Percentiles rank a stretch among this genome's conserved stretches.
phyloP scores from a whole-genome alignment of 177 flowering plant genomes.

The Vitis hybrid region DNA sequence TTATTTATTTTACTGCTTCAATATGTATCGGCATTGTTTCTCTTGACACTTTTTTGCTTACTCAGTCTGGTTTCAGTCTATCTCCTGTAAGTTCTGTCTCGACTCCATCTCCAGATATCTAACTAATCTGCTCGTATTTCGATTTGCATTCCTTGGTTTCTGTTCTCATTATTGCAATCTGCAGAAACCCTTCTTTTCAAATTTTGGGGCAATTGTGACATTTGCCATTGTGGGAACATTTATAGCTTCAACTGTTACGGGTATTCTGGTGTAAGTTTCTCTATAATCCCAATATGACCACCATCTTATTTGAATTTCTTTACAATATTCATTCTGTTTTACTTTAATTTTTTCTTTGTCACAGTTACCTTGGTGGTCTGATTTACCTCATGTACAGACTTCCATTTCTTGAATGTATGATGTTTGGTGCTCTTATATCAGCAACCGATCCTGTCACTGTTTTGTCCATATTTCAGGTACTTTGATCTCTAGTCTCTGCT shows the following conservation, averaged over 20 bases:
- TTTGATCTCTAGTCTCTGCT: not conserved
- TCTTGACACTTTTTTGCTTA: slow-evolving; percentile 64
- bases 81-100: slow-evolving; percentile 69
- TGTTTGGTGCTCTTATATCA: slow-evolving; percentile 99
- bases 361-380: slow-evolving; percentile 92
- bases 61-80: slow-evolving; percentile 97
- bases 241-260: slow-evolving; percentile 83
- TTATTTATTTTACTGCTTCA: not conserved
- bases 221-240: slow-evolving; percentile 96
- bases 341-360: slow-evolving; percentile 6
- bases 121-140: not conserved
- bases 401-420: slow-evolving; percentile 91
- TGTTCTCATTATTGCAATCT: slow-evolving; percentile 5
- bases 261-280: slow-evolving; percentile 79
- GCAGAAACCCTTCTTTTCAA: slow-evolving; percentile 98
- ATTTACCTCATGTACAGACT: slow-evolving; percentile 80
- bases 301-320: slow-evolving; percentile 4
- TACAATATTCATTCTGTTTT: not conserved
- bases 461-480: slow-evolving; percentile 93
- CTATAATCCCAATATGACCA: not conserved
- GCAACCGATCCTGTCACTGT: slow-evolving; percentile 99
- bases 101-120: not conserved
- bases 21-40: slow-evolving; percentile 22
- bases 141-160: not conserved
- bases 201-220: slow-evolving; percentile 96